Conservation (phyloP, 1,139 yeast genomes). For the Blastobotrys indianensis region DNA sequence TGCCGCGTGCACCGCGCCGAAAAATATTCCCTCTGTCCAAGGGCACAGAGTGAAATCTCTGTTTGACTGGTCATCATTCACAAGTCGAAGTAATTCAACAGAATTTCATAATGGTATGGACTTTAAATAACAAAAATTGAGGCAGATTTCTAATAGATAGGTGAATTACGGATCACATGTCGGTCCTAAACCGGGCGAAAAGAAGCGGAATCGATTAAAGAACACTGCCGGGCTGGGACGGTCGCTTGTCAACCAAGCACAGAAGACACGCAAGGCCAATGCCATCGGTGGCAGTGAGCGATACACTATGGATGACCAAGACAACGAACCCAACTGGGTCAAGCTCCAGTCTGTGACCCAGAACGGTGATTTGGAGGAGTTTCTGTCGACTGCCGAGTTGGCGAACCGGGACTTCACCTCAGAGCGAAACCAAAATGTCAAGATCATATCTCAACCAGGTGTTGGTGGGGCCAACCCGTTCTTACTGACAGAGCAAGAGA, state of each 20-base stretch:
- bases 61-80: no score
- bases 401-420: slow-evolving; percentile 97
- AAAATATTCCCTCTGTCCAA: no score
- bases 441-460: slow-evolving; percentile 55
- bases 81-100: no score
- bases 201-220: slow-evolving; percentile 59
- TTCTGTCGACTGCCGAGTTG: slow-evolving; percentile 86
- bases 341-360: slow-evolving; percentile 90
- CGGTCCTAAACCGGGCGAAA: slow-evolving; percentile 77
- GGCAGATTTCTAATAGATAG: neutral
- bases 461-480: slow-evolving; percentile 40
- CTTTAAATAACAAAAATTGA: no score
- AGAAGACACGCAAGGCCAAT: slow-evolving; percentile 61
- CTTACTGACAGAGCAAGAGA: slow-evolving; percentile 54
- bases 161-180: slow-evolving; percentile 50
- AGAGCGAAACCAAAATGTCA: slow-evolving; percentile 59
- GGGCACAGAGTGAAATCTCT: no score
- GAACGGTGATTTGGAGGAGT: slow-evolving; percentile 89
- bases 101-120: no score
- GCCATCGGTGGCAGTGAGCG: slow-evolving; percentile 46
- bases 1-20: no score
- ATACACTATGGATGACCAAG: slow-evolving; percentile 32
- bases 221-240: slow-evolving; percentile 83
- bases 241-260: slow-evolving; percentile 69
- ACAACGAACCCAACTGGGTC: slow-evolving; percentile 79